Conservation (phyloP, 495 filamentous ascomycete species). For the Talaromyces ruber region DNA sequence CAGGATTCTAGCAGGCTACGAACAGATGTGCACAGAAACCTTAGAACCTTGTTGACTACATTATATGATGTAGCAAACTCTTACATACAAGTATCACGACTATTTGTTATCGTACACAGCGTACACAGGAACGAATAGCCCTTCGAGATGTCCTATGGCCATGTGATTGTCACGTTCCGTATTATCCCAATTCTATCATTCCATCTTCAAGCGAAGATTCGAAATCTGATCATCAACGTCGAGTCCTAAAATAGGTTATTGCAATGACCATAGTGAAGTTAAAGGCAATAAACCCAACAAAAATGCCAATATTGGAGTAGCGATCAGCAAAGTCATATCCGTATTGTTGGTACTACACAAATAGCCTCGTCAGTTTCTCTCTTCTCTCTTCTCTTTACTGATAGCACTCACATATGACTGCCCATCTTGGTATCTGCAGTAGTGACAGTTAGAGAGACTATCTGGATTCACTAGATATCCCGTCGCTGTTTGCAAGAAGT, state of each 20-base stretch:
- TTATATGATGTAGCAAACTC: too few relatives aligned
- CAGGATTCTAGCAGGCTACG: background rate
- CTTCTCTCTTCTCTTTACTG: background rate
- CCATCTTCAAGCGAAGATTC: too few relatives aligned
- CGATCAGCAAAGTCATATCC: conserved; percentile 8
- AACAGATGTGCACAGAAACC: background rate
- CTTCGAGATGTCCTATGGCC: background rate
- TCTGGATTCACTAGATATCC: conserved; percentile 52
- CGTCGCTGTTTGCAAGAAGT: conserved; percentile 39
- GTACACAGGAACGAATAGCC: background rate
- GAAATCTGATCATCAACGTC: background rate
- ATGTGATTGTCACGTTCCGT: background rate
- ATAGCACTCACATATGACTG: conserved; percentile 12
- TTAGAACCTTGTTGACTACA: background rate
- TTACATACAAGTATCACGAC: too few relatives aligned
- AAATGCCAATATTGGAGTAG: conserved; percentile 16
- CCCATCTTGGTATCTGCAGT: conserved; percentile 44
- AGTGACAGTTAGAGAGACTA: conserved; percentile 48
- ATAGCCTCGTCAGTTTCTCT: background rate
- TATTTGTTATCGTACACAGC: background rate
- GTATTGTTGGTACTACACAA: conserved; percentile 6
- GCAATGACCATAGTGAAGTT: conserved; percentile 17
- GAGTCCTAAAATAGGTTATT: conserved; percentile 14
- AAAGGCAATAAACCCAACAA: conserved; percentile 23
- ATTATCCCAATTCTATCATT: too few relatives aligned